Conservation (phyloP, 1,139 yeast species). For the Chernovozyma sophiae-reginae region DNA sequence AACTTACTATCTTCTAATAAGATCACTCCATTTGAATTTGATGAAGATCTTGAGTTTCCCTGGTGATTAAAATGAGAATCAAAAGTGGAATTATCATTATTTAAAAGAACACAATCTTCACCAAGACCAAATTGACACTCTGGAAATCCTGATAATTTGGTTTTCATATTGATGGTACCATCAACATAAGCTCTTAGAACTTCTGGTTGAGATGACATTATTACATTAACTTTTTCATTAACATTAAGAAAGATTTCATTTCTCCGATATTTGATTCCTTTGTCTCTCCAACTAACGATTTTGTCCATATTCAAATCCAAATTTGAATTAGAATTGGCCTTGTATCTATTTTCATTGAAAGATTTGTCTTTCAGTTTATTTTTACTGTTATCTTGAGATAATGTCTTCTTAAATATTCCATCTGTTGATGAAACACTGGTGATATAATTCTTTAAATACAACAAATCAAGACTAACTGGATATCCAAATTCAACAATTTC, state of each 20-base stretch:
- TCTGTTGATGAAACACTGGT: slow-evolving; percentile 19
- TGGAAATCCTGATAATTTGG: slow-evolving; percentile 76
- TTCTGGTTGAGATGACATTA: slow-evolving; percentile 58
- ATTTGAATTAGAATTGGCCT: neutral
- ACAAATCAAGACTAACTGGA: slow-evolving; percentile 66
- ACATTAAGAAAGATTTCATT: slow-evolving; percentile 80
- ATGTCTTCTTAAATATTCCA: slow-evolving; percentile 18
- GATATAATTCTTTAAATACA: slow-evolving; percentile 26
- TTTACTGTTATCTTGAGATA: slow-evolving; percentile 5
- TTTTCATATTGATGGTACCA: slow-evolving; percentile 69
- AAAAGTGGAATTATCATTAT: slow-evolving; percentile 5
- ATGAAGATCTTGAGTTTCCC: slow-evolving; percentile 12
- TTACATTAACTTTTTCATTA: slow-evolving; percentile 66
- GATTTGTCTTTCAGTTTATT: slow-evolving; percentile 4
- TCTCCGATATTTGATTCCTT: slow-evolving; percentile 72
- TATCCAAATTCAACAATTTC: slow-evolving; percentile 80
- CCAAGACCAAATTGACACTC: slow-evolving; percentile 60
- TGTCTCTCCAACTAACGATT: slow-evolving; percentile 60
- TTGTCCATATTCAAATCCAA: neutral
- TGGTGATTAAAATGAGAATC: neutral
- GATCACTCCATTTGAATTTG: slow-evolving; percentile 48
- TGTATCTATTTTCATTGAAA: neutral
- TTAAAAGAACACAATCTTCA: slow-evolving; percentile 33
- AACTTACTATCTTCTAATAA: slow-evolving; percentile 73
- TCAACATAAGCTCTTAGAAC: slow-evolving; percentile 70